Evolutionary conservation across 768 basidiomycete species (phyloP).

Genomic region (Lactarius psammicola): DNA sequence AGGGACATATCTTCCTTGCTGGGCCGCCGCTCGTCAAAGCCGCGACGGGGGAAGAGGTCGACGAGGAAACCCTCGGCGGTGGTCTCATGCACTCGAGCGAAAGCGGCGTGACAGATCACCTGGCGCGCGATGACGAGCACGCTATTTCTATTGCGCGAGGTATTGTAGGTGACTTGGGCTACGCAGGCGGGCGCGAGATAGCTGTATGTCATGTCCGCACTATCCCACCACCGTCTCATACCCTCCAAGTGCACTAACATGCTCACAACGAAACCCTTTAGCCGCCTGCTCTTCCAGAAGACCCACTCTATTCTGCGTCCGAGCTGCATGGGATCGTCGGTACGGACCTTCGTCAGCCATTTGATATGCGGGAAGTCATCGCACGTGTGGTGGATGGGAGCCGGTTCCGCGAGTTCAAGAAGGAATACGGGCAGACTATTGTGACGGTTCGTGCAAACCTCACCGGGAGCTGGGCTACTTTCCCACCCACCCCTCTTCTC

Average conservation of each 20-base stretch:
- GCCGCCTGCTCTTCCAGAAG: conserved; percentile 62
- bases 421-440: conserved; percentile 89
- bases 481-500: conserved; percentile 7
- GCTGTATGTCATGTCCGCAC: conserved; percentile 42
- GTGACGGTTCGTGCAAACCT: conserved; percentile 61
- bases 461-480: not conserved
- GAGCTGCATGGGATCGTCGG: conserved; percentile 93
- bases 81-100: conserved; percentile 90
- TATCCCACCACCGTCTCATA: not conserved
- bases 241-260: conserved; percentile 18
- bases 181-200: conserved; percentile 50
- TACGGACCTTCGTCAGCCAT: conserved; percentile 81
- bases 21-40: conserved; percentile 95
- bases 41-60: conserved; percentile 89
- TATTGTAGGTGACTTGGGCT: conserved; percentile 75
- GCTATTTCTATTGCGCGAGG: conserved; percentile 77
- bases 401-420: conserved; percentile 92
- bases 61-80: conserved; percentile 89
- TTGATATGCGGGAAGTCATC: conserved; percentile 94
- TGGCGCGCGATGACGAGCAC: conserved; percentile 82
- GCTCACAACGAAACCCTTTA: conserved; percentile 12
- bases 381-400: conserved; percentile 90
- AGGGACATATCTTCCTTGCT: conserved; percentile 91
- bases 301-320: conserved; percentile 72
- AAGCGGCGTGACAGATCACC: conserved; percentile 88